Base-by-base conservation (phyloP, 2,329 filamentous ascomycete species). In the Gaeumannomyces sp. region DNA sequence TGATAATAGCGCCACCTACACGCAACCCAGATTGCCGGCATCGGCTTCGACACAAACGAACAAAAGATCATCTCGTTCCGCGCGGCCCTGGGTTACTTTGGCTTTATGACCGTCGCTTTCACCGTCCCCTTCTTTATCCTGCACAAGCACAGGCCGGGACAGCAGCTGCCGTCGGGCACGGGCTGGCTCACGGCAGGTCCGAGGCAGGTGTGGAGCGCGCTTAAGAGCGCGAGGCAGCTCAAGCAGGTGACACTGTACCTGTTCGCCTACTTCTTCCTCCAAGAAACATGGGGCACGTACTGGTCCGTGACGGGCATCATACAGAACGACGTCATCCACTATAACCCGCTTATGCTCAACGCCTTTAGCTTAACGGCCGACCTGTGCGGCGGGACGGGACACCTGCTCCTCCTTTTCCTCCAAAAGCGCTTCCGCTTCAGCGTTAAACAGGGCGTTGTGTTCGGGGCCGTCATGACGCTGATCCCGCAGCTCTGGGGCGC, bases 81-180 rank as follows among this genome's bases (percentile, higher is more conserved):
- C 29, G 66, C 66, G 1, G 65, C 68, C 25, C 67, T 69, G 67
- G 68, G 68, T 10, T 69, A 69, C 50, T 69, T 69, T 63, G 68
- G 68, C 25, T 64, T 65, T 22, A 66, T 69, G 53, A 68, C 68
- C 29, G 65, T 68, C 56, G 59, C 67, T 19, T 68, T 64, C 31
- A 69, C 68, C 10, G 60, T 70, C 5, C 69, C 69, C 3, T 70
- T 69, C 66, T 70, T 70, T 50, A 60, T 70, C n/a, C 65, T 70
- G 16, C 68, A 70, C 62, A 69, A 69, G 64, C 66, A 68, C 53
- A 63, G 69, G 8, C 68, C 69, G 1, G 69, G 69, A 10, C 69
- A 70, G 63, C 67, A 70, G 65, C 65, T 69, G 1, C 68, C 68
- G 3, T 63, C 65, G 16, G 68, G 68, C 19, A 63, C 67, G 7